phyloP scores from a whole-genome alignment of 164 flowering plant species.

The Akebia trifoliata region DNA sequence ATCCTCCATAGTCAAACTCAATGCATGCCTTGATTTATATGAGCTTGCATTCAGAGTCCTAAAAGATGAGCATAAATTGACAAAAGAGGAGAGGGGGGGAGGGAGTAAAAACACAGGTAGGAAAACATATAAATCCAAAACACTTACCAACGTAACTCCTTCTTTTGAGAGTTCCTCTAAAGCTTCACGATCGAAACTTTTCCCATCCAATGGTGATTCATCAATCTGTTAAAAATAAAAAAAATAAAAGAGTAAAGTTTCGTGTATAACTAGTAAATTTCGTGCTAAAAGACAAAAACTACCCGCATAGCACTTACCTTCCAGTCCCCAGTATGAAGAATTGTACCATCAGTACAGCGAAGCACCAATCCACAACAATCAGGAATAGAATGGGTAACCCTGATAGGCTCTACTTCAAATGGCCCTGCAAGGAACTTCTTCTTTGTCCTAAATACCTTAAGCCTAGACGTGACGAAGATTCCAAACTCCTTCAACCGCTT shows the following conservation, averaged over 20 bases:
- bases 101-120: not conserved
- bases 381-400: constrained; percentile 98
- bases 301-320: constrained; percentile 42
- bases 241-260: not conserved
- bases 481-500: constrained; percentile 94
- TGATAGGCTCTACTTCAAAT: constrained; percentile 90
- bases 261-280: not conserved
- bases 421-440: constrained; percentile 87
- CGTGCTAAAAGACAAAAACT: not conserved
- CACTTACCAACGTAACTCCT: constrained; percentile 91
- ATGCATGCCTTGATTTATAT: not conserved
- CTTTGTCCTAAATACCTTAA: constrained; percentile 63
- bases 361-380: constrained; percentile 97
- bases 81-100: not conserved
- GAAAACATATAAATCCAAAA: constrained; percentile 1
- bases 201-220: constrained; percentile 93
- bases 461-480: constrained; percentile 85
- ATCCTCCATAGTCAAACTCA: too few species aligned
- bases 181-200: constrained; percentile 83
- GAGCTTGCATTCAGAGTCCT: not conserved
- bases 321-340: constrained; percentile 99
- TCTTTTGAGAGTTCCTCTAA: constrained; percentile 91
- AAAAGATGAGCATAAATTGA: not conserved
- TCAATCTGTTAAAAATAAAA: constrained; percentile 60
- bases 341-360: constrained; percentile 93